Percentiles rank a stretch among this genome's conserved stretches.
phyloP scores from a whole-genome alignment of 2,329 filamentous ascomycete species.

The Coniochaeta pulveracea region DNA sequence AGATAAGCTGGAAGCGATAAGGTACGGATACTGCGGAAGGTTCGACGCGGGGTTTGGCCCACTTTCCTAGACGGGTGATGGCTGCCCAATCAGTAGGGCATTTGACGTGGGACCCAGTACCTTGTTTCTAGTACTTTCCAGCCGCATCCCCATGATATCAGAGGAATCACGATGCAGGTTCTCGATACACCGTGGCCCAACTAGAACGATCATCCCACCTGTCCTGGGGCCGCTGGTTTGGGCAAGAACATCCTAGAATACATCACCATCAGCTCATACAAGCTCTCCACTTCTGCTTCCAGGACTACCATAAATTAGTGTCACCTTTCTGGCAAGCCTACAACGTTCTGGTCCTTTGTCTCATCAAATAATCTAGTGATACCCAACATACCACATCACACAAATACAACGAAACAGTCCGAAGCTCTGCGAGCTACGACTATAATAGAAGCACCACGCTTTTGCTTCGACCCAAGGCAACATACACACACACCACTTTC shows the following conservation, averaged over 20 bases:
- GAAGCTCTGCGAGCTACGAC: constrained; percentile 3
- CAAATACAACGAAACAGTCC: too few species aligned
- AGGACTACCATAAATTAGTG: neutral
- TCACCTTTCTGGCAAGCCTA: neutral
- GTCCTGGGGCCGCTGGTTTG: constrained; percentile 1
- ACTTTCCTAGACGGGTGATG: too few species aligned
- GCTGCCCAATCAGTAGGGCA: too few species aligned
- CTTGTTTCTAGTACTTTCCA: constrained; percentile 3
- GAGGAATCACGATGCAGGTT: neutral
- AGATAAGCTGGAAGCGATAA: too few species aligned
- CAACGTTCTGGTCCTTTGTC: neutral
- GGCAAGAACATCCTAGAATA: constrained; percentile 2
- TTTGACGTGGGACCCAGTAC: too few species aligned
- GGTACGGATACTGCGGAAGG: too few species aligned
- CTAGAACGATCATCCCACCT: constrained; percentile 4
- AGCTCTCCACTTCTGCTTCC: neutral
- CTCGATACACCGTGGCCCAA: neutral
- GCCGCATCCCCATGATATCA: constrained; percentile 2
- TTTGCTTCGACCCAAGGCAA: neutral
- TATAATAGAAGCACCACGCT: constrained; percentile 4
- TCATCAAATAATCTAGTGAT: neutral
- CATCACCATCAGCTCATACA: neutral
- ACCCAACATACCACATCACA: neutral
- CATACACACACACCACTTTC: constrained; percentile 3
- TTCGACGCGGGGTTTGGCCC: too few species aligned